phyloP scores from a whole-genome alignment of 163 green algal species.

The Botryococcus braunii region DNA sequence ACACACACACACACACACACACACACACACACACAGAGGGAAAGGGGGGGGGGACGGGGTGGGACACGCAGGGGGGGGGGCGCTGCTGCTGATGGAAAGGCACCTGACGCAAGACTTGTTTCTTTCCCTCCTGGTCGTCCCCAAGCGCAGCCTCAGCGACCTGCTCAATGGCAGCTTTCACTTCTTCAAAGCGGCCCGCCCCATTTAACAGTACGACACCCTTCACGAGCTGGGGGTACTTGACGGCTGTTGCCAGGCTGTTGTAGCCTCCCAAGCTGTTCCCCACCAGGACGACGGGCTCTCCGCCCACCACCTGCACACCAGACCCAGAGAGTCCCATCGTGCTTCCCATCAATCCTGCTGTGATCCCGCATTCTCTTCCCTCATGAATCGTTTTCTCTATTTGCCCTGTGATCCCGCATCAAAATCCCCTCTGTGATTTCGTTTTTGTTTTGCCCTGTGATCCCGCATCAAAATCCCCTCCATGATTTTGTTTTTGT shows the following conservation, averaged over 20 bases:
- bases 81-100: no score
- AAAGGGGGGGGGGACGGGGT: no score
- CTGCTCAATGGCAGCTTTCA: slow-evolving; percentile 17
- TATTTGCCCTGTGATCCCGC: not conserved
- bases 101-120: no score
- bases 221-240: slow-evolving; percentile 36
- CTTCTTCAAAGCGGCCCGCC: slow-evolving; percentile 56
- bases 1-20: no score
- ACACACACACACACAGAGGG: no score
- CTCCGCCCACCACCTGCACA: slow-evolving; percentile 29
- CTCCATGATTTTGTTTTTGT: not conserved
- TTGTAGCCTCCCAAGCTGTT: slow-evolving; percentile 78
- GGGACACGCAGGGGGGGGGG: no score
- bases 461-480: not conserved
- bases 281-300: slow-evolving; percentile 38
- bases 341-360: no score
- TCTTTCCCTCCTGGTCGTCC: not conserved
- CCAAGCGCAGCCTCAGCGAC: slow-evolving; percentile 3
- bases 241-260: slow-evolving; percentile 43
- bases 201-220: slow-evolving; percentile 67
- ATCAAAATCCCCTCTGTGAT: not conserved
- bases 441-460: not conserved
- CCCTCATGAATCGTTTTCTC: no score
- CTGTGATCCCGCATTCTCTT: no score
- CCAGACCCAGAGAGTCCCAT: not conserved